phyloP scores from a whole-genome alignment of 202 grass and related monocot species.

The Dendrocalamus latiflorus region DNA sequence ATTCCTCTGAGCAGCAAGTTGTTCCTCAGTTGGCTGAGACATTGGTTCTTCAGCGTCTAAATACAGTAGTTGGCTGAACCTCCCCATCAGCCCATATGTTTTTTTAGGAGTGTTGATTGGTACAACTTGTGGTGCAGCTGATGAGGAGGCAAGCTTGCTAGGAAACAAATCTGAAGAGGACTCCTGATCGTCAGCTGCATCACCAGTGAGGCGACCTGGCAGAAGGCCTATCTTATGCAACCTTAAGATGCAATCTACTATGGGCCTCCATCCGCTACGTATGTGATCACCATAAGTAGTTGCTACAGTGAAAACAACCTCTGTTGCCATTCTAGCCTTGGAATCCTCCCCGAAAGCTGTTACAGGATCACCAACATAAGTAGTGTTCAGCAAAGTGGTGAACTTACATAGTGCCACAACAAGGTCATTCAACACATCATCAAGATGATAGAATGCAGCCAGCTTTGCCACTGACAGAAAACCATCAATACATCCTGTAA shows the following conservation, averaged over 20 bases:
- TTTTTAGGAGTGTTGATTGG: conserved; percentile 55
- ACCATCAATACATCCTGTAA: conserved; percentile 77
- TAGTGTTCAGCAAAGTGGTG: conserved; percentile 69
- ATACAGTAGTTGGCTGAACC: conserved; percentile 86
- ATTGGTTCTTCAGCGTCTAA: conserved; percentile 77
- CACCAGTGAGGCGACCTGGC: conserved; percentile 59
- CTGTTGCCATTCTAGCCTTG: conserved; percentile 94
- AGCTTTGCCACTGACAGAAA: conserved; percentile 88
- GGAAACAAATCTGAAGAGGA: conserved; percentile 52
- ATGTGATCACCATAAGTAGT: conserved; percentile 91
- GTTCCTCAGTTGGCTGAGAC: conserved; percentile 81
- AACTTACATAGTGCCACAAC: conserved; percentile 92
- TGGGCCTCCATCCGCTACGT: conserved; percentile 74
- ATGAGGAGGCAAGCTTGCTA: conserved; percentile 48
- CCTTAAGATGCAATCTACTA: conserved; percentile 88
- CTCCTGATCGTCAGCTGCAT: conserved; percentile 58
- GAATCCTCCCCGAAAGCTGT: conserved; percentile 80
- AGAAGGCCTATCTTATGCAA: conserved; percentile 89
- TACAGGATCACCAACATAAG: conserved; percentile 68
- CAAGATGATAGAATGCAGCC: conserved; percentile 82
- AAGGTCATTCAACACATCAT: conserved; percentile 92
- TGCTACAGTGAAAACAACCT: conserved; percentile 89
- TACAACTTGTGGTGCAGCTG: conserved; percentile 43
- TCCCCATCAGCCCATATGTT: conserved; percentile 85
- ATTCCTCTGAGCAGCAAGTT: conserved; percentile 71